Base-by-base conservation (phyloP, 768 basidiomycete species). In the Tubosaeta sp. region DNA sequence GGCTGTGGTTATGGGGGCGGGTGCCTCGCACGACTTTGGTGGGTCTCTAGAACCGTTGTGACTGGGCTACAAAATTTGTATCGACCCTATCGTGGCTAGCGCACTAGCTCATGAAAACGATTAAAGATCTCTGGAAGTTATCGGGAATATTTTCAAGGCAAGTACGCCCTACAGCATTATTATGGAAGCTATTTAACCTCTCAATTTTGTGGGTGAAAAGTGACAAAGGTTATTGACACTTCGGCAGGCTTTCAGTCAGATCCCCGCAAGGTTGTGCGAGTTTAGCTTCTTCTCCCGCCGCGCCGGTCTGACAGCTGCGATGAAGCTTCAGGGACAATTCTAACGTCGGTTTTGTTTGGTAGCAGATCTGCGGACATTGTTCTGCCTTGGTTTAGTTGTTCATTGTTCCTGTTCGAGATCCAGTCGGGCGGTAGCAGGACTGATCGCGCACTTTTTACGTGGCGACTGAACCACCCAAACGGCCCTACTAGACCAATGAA, bases 171-270 rank as follows among this genome's bases (percentile, higher is more conserved):
- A 46, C 45, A 50, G 25, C 26, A 47, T 58, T 60, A 66, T 58
- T 65, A 65, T 65, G 64, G 65, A 65, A 67, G 63, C 46, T 22
- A 48, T 45, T 52, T 39, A 51, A 31, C 45, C 43, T 41, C 48
- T 11, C 25, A 32, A 43, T 31, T 47, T 29, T 51, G 44, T 49
- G 31, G 50, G 61, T 56, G 53, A 61, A 22, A 55, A 31, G 51
- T 50, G 45, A 39, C 41, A 62, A 57, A 51, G 39, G 54, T 57
- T 27, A 49, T 48, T 37, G 45, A 39, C 19, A 43, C 53, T 60
- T 51, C 50, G 39, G 34, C 43, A 49, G 31, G 41, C 52, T 54
- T 44, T 57, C 54, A 54, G 38, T 55, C 54, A 62, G 59, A 65
- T 59, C 62, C 52, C 44, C 44, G 51, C 53, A 63, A 53, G 50